These are phyloP conservation scores for Cytospora leucostoma DNA, from an alignment of 2,329 filamentous ascomycete species.

Conservation along the genomic window DNA sequence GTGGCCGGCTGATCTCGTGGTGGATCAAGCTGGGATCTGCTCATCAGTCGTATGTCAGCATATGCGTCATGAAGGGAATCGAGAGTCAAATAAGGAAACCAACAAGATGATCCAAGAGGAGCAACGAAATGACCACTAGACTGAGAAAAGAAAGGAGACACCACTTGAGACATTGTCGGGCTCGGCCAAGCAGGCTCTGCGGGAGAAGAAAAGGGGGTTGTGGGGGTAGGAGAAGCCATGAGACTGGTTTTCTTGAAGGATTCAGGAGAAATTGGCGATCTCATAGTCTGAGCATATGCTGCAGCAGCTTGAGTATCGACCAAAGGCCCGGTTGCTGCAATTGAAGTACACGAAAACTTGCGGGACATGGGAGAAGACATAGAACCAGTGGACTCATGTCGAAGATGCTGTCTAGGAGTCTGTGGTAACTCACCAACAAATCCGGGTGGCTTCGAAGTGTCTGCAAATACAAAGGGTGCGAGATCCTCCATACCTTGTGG, in stretches of 20 bases:
- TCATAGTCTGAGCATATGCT: slow-evolving; percentile 30
- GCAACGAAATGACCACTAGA: slow-evolving; percentile 55
- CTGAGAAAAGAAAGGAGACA: slow-evolving; percentile 54
- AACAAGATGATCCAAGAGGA: slow-evolving; percentile 55
- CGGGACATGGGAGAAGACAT: slow-evolving; percentile 32
- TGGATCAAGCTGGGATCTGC: slow-evolving; percentile 60
- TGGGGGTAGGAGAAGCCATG: slow-evolving; percentile 37
- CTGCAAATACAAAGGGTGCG: slow-evolving; percentile 48
- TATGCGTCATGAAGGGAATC: slow-evolving; percentile 24
- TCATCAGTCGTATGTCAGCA: slow-evolving; percentile 39
- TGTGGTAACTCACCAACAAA: slow-evolving; percentile 59
- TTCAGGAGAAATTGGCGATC: slow-evolving; percentile 34
- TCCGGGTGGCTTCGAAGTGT: slow-evolving; percentile 46
- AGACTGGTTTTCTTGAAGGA: slow-evolving; percentile 35
- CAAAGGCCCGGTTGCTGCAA: slow-evolving; percentile 32
- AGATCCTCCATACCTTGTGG: slow-evolving; percentile 53
- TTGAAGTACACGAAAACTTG: slow-evolving; percentile 30
- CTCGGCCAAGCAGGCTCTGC: slow-evolving; percentile 36
- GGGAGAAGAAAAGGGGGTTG: slow-evolving; percentile 39
- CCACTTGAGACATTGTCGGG: slow-evolving; percentile 35
- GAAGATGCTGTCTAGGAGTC: slow-evolving; percentile 36
- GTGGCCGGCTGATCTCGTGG: slow-evolving; percentile 52
- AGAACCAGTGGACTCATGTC: slow-evolving; percentile 31
- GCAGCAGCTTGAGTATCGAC: slow-evolving; percentile 35
- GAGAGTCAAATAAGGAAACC: slow-evolving; percentile 46